A percentile compares a stretch with the other conserved stretches of the same genome.
Evolutionary conservation across 768 basidiomycete genomes (phyloP).

Genomic region (Boletus coccyginus): DNA sequence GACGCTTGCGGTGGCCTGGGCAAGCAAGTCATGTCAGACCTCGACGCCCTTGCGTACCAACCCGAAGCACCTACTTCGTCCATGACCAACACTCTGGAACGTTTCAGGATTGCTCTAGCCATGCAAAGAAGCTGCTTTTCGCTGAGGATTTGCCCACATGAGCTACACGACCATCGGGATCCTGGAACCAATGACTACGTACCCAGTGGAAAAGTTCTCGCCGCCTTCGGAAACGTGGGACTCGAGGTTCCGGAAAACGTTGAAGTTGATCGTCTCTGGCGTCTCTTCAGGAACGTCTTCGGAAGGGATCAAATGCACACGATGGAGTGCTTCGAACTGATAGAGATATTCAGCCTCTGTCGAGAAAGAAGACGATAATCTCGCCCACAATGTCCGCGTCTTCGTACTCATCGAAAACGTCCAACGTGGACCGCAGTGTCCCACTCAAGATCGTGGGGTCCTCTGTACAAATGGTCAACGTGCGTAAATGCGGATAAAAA

Average conservation of each 20-base stretch:
- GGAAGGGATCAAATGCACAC: constrained; percentile 74
- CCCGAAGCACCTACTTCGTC: constrained; percentile 56
- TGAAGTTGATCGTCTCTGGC: constrained; percentile 54
- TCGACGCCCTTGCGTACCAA: background rate
- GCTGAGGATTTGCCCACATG: constrained; percentile 28
- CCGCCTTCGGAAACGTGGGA: constrained; percentile 78
- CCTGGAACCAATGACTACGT: constrained; percentile 14
- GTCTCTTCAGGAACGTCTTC: constrained; percentile 42
- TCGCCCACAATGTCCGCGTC: constrained; percentile 73
- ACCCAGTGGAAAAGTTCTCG: constrained; percentile 89
- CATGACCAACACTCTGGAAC: constrained; percentile 79
- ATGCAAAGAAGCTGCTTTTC: constrained; percentile 88
- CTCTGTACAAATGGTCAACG: constrained; percentile 44
- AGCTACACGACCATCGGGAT: background rate
- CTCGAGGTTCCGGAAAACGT: constrained; percentile 76
- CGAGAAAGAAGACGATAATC: background rate
- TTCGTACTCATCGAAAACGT: constrained; percentile 84
- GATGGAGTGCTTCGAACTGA: constrained; percentile 79
- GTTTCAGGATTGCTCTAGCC: constrained; percentile 81
- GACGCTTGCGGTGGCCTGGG: constrained; percentile 69
- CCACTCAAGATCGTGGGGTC: constrained; percentile 89
- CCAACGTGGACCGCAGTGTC: constrained; percentile 73
- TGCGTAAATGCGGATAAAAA: background rate
- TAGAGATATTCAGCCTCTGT: background rate
- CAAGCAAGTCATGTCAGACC: background rate